These are phyloP conservation scores for Euryodendron excelsum DNA, from an alignment of 148 eudicot genomes.

Conservation along the genomic window DNA sequence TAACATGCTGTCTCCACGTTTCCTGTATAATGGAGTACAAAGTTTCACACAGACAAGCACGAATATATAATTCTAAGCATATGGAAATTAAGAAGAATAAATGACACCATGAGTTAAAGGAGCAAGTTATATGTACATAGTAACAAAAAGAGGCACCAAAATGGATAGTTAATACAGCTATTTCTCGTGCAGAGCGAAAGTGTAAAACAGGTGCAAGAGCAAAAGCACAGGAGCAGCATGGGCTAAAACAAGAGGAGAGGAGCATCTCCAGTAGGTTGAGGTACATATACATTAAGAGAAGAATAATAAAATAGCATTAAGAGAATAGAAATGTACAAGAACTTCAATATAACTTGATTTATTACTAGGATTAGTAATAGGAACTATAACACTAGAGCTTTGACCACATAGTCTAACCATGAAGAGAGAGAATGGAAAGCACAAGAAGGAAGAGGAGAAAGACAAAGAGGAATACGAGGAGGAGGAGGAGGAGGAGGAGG, in stretches of 20 bases:
- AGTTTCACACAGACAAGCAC: background rate
- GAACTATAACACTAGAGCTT: background rate
- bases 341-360: background rate
- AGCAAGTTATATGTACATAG: background rate
- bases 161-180: background rate
- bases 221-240: background rate
- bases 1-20: conserved; percentile 92
- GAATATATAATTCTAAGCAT: background rate
- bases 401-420: background rate
- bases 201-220: no score
- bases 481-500: no score
- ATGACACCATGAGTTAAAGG: background rate
- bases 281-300: background rate
- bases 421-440: background rate
- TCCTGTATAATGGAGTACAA: conserved; percentile 47
- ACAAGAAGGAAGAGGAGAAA: no score
- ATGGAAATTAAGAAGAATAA: background rate
- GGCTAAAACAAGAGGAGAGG: background rate
- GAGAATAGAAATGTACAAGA: background rate
- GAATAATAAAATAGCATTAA: background rate
- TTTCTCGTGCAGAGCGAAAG: background rate
- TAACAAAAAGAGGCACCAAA: background rate
- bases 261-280: background rate
- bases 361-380: background rate
- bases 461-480: no score